phyloP scores from a whole-genome alignment of 148 eudicot genomes.

The Polygonum maritimum region DNA sequence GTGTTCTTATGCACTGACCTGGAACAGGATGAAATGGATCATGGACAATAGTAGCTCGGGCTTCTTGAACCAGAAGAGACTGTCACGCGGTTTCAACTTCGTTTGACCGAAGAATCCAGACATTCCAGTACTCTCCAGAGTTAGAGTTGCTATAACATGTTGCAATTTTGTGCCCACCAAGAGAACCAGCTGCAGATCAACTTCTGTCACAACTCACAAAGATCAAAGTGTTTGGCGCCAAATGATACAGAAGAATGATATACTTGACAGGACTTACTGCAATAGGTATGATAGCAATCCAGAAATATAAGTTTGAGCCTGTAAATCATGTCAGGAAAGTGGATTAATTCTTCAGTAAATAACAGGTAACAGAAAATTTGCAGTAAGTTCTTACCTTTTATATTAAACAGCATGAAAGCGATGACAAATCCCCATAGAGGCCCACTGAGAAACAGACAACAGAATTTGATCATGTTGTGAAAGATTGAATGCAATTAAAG shows the following conservation, averaged over 20 bases:
- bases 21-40: constrained; percentile 96
- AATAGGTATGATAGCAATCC: constrained; percentile 92
- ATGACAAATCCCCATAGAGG: constrained; percentile 96
- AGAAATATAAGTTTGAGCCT: constrained; percentile 96
- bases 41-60: constrained; percentile 69
- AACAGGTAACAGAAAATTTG: background rate
- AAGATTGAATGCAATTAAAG: background rate
- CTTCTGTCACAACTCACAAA: background rate
- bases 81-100: constrained; percentile 78
- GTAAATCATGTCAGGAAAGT: constrained; percentile 18
- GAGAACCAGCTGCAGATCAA: constrained; percentile 61
- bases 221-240: background rate
- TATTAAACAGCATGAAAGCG: constrained; percentile 87
- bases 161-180: constrained; percentile 84
- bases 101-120: constrained; percentile 49
- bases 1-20: constrained; percentile 36
- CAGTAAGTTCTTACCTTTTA: constrained; percentile 46
- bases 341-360: background rate
- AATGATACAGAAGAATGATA: background rate
- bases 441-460: constrained; percentile 88
- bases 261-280: constrained; percentile 50
- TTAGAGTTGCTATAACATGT: constrained; percentile 85
- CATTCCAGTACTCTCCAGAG: constrained; percentile 78
- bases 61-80: constrained; percentile 93
- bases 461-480: background rate